These are phyloP conservation scores for Chimonanthus salicifolius DNA, from an alignment of 164 flowering plant species.

Conservation along the genomic window DNA sequence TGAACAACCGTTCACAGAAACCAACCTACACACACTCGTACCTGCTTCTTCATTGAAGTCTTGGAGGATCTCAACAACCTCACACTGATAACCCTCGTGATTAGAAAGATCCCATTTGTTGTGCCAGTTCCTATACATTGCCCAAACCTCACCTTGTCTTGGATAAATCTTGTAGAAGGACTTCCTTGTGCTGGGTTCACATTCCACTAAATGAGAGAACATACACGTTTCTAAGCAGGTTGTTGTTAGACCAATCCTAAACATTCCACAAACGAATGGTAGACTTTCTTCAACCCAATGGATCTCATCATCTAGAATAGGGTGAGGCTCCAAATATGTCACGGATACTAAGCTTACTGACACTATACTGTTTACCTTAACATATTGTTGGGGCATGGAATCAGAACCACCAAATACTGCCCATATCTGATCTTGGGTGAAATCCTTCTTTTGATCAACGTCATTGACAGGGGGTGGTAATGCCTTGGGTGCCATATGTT, in stretches of 20 bases:
- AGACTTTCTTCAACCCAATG: slow-evolving; percentile 25
- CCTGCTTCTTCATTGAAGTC: slow-evolving; percentile 27
- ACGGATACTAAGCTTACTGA: slow-evolving; percentile 28
- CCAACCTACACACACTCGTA: slow-evolving; percentile 20
- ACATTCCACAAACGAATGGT: slow-evolving; percentile 37
- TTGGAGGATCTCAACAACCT: slow-evolving; percentile 34
- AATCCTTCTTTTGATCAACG: slow-evolving; percentile 15
- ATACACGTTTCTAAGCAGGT: slow-evolving; percentile 19
- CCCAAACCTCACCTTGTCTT: slow-evolving; percentile 57
- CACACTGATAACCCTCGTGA: slow-evolving; percentile 13
- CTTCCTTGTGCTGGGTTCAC: slow-evolving; percentile 11
- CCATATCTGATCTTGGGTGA: slow-evolving; percentile 40
- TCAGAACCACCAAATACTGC: slow-evolving; percentile 38
- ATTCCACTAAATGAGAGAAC: slow-evolving; percentile 35
- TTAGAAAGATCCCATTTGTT: slow-evolving; percentile 32
- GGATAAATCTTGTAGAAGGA: slow-evolving; percentile 37
- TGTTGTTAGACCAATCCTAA: slow-evolving; percentile 15
- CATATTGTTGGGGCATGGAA: slow-evolving; percentile 41
- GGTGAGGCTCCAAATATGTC: slow-evolving; percentile 35
- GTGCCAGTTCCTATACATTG: slow-evolving; percentile 43
- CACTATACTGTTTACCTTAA: slow-evolving; percentile 22
- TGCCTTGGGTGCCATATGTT: neutral
- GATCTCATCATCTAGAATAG: slow-evolving; percentile 21
- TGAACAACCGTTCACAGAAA: slow-evolving; percentile 27
- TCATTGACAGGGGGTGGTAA: neutral